Evolutionary conservation across 371 early-diverging fungal genomes (phyloP), one percentile per base, ranked within the genome.

Genomic region (Mucor circinelloides): DNA sequence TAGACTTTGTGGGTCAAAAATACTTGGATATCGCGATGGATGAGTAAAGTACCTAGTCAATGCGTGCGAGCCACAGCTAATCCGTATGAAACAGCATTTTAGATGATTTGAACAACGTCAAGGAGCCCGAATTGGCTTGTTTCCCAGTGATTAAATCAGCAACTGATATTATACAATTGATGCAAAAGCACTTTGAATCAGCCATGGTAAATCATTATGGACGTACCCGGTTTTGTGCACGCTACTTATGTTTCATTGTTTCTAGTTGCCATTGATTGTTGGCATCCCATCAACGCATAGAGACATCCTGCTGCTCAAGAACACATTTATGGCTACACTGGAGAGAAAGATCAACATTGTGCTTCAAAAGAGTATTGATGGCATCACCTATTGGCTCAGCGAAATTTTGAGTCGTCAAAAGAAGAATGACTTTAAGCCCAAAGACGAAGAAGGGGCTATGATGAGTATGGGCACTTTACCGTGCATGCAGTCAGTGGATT

Each of bases 121-220:
- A 67, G 27, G 74, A 95, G 68, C 95, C 95, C 0, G 92, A 93
- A 66, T 75, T 95, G 31, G 76, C 82, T 17, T 80, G 88, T 21
- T 85, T 98, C 48, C 79, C 83, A 13, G 85, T 89, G 2, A 86
- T 96, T 25, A 85, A 89, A 48, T 78, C 88, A 1, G 83, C 92
- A 17, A 92, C 91, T 7, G 75, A 90, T 28, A 87, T 91, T 2
- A 84, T 94, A 21, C 95, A 94, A 46, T 76, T 97, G 48, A 77
- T 95, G 58, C 98, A 98, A 75, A 82, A 90, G 38, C 97, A 97
- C 76, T 97, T 96, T 81, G 95, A 96, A 68, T 83, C 88, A 10
- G 83, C 87, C 3, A 84, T 97, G 62, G 96, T 95, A 87, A 80
- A 1, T 17, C 7, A 30, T 1, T 19, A 23, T 23, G 2, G 5